Conservation (phyloP, 176 grass and related monocot species). For the Tuctoria greenei region DNA sequence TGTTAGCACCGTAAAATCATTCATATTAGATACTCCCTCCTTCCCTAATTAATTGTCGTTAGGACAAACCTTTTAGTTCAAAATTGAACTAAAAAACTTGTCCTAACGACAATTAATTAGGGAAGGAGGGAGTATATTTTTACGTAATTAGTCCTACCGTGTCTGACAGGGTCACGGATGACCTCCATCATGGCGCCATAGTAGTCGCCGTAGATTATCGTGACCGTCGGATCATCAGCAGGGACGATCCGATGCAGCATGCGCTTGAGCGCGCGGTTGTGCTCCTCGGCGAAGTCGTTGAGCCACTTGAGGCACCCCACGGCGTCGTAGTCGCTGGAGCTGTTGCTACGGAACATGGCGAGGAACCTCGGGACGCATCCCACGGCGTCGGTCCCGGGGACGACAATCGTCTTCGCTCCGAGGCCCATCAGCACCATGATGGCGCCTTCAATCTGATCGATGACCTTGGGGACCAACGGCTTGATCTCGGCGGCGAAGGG, state of each 20-base stretch:
- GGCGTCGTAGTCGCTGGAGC: slow-evolving; percentile 36
- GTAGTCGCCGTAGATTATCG: slow-evolving; percentile 32
- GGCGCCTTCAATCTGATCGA: slow-evolving; percentile 33
- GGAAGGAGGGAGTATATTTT: too few relatives aligned
- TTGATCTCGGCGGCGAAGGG: slow-evolving; percentile 30
- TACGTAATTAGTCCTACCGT: slow-evolving; percentile 1
- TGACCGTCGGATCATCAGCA: not conserved
- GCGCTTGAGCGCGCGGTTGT: slow-evolving; percentile 21
- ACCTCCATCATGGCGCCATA: slow-evolving; percentile 12
- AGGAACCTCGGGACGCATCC: slow-evolving; percentile 45
- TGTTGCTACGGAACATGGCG: slow-evolving; percentile 25
- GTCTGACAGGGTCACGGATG: not conserved
- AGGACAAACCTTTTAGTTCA: too few relatives aligned
- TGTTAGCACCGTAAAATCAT: too few relatives aligned
- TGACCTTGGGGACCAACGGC: slow-evolving; percentile 46
- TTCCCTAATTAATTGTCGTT: too few relatives aligned
- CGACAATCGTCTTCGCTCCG: slow-evolving; percentile 48
- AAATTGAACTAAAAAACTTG: too few relatives aligned
- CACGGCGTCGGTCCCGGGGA: slow-evolving; percentile 39
- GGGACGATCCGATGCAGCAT: slow-evolving; percentile 4
- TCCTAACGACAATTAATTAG: too few relatives aligned
- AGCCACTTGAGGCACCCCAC: slow-evolving; percentile 42
- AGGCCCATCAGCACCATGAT: slow-evolving; percentile 43
- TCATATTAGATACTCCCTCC: too few relatives aligned
- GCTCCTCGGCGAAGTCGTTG: slow-evolving; percentile 32